phyloP scores from a whole-genome alignment of 169 alveolate species.

The Eimeria maxima region DNA sequence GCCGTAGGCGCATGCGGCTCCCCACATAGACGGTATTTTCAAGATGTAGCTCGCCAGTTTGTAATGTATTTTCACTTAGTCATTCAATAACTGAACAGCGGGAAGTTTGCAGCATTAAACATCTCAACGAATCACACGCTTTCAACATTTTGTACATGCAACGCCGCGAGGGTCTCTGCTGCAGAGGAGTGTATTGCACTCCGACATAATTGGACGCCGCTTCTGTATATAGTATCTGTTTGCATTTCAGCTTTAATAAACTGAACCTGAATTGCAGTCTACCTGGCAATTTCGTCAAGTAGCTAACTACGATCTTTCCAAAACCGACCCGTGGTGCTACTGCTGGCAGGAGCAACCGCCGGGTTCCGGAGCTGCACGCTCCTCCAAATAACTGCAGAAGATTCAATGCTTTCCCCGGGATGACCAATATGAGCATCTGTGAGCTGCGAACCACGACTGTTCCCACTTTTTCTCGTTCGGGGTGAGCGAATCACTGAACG shows the following conservation, averaged over 20 bases:
- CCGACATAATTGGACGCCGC: background rate
- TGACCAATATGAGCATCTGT: background rate
- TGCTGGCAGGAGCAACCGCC: background rate
- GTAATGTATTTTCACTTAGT: background rate
- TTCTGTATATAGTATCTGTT: background rate
- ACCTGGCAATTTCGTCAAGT: background rate
- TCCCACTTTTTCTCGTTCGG: too few species aligned
- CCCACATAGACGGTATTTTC: slow-evolving; percentile 35
- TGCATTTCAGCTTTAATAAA: background rate
- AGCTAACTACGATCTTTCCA: background rate
- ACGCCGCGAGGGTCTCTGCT: background rate
- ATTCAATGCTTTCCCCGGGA: background rate
- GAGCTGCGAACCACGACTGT: too few species aligned
- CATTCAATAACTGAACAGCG: background rate
- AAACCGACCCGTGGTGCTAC: background rate
- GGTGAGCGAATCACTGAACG: too few species aligned
- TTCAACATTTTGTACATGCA: background rate
- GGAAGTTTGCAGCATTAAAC: background rate
- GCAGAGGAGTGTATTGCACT: background rate
- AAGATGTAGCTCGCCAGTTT: background rate
- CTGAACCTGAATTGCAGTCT: background rate
- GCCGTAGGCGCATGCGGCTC: slow-evolving; percentile 72
- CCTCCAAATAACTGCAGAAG: background rate
- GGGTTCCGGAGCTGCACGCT: background rate
- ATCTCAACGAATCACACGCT: background rate